Percentiles rank a stretch among this genome's conserved stretches.
Evolutionary conservation across 2,329 filamentous ascomycete species (phyloP).

Genomic region (Hypocrella siamensis): DNA sequence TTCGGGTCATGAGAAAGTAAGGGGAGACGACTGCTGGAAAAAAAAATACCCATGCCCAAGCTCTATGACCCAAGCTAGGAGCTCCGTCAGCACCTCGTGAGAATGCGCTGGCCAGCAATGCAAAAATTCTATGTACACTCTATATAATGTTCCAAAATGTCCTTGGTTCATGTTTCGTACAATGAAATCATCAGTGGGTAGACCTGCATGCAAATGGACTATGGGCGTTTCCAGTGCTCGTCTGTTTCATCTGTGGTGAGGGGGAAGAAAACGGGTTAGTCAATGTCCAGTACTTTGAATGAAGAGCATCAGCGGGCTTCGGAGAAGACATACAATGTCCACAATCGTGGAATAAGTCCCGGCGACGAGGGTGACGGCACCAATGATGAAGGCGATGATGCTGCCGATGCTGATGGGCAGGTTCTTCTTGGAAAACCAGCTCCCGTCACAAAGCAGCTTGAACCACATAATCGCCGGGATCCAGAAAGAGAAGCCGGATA

Average conservation of each 20-base stretch:
- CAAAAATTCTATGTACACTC: not conserved
- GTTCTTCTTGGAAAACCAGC: conserved; percentile 11
- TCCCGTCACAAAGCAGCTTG: conserved; percentile 7
- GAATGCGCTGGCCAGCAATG: not conserved
- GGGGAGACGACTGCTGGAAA: no score
- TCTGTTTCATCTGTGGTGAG: conserved; percentile 8
- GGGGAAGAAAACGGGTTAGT: not conserved
- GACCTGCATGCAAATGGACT: conserved; percentile 8
- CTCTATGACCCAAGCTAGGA: no score
- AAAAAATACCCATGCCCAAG: no score
- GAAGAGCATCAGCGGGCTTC: no score
- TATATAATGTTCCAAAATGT: not conserved
- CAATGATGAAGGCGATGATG: conserved; percentile 12
- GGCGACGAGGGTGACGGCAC: conserved; percentile 11
- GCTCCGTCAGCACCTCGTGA: no score
- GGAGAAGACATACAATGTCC: conserved; percentile 11
- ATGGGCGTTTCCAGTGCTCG: conserved; percentile 6
- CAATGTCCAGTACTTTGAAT: no score
- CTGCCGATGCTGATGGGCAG: conserved; percentile 10
- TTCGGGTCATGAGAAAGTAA: no score
- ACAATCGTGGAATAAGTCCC: conserved; percentile 14
- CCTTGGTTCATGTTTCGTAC: not conserved
- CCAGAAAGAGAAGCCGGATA: conserved; percentile 16
- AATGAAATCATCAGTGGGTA: conserved; percentile 1
- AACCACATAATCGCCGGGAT: conserved; percentile 10